A percentile compares a stretch with the other conserved stretches of the same genome.
These are phyloP conservation scores for Penicillium soppii DNA, from an alignment of 495 filamentous ascomycete species.

Conservation along the genomic window DNA sequence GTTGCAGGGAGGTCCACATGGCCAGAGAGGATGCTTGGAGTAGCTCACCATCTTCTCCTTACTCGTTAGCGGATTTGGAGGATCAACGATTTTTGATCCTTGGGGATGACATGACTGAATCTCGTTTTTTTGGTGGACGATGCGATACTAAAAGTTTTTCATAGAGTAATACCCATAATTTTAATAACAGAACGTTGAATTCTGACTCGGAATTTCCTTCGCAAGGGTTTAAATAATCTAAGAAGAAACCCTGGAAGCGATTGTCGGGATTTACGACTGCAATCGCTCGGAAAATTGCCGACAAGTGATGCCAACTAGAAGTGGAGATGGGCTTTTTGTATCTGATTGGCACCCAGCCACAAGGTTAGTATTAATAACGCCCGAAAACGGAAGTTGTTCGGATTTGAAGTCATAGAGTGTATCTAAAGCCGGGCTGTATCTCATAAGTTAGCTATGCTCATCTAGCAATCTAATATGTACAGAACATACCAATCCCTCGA, in stretches of 20 bases:
- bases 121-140: background rate
- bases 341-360: too few species aligned
- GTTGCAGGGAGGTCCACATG: background rate
- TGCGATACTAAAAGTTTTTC: conserved; percentile 1
- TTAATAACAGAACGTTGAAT: too few species aligned
- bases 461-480: background rate
- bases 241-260: too few species aligned
- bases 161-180: too few species aligned
- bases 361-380: too few species aligned
- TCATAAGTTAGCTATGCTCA: conserved; percentile 1
- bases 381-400: background rate
- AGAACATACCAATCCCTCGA: conserved; percentile 52
- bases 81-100: conserved; percentile 13
- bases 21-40: background rate
- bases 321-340: too few species aligned
- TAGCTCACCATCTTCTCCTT: conserved; percentile 10
- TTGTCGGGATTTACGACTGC: too few species aligned
- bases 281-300: too few species aligned
- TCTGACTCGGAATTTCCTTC: too few species aligned
- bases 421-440: conserved; percentile 43
- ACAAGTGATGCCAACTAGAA: too few species aligned
- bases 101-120: background rate
- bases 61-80: conserved; percentile 19
- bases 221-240: too few species aligned
- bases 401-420: conserved; percentile 42